Conservation (phyloP, 768 basidiomycete species). For the Dacryopinax primogenitus region DNA sequence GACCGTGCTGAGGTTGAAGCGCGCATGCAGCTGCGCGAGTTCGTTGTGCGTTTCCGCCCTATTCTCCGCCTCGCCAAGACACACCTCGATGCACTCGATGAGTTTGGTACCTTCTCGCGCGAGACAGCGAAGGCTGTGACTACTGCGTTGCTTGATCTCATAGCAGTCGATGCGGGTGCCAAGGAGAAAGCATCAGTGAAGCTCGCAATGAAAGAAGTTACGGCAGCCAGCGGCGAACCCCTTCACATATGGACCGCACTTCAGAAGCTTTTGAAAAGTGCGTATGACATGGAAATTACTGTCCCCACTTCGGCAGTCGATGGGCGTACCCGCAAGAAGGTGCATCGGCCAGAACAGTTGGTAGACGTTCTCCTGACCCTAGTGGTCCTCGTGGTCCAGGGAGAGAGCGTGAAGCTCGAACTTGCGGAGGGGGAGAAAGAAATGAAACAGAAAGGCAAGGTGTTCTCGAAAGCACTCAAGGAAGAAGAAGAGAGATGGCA, state of each 20-base stretch:
- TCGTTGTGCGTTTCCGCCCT: slow-evolving; percentile 54
- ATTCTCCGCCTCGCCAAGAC: slow-evolving; percentile 75
- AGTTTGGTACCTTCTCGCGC: slow-evolving; percentile 32
- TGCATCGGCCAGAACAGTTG: slow-evolving; percentile 33
- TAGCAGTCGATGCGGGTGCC: slow-evolving; percentile 32
- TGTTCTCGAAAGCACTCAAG: slow-evolving; percentile 41
- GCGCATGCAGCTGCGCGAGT: slow-evolving; percentile 64
- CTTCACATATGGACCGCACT: not conserved
- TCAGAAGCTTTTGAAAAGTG: not conserved
- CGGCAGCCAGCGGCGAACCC: not conserved
- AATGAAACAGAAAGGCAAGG: slow-evolving; percentile 41
- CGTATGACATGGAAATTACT: not conserved
- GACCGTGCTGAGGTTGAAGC: slow-evolving; percentile 39
- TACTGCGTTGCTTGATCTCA: slow-evolving; percentile 45
- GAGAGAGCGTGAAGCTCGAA: slow-evolving; percentile 41
- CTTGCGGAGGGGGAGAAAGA: slow-evolving; percentile 45
- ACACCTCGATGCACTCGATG: slow-evolving; percentile 70
- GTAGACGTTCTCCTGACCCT: slow-evolving; percentile 52
- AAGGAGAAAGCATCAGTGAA: slow-evolving; percentile 30
- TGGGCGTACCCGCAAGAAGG: not conserved
- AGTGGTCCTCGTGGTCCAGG: slow-evolving; percentile 39
- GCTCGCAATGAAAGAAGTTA: not conserved
- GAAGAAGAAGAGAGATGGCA: slow-evolving; percentile 47
- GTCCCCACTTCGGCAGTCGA: not conserved
- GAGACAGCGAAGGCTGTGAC: slow-evolving; percentile 49